Percentiles rank a stretch among this genome's conserved stretches.
Evolutionary conservation across 225 moss, liverwort and hornwort species (phyloP).

Genomic region (Physcomitrellopsis africana): DNA sequence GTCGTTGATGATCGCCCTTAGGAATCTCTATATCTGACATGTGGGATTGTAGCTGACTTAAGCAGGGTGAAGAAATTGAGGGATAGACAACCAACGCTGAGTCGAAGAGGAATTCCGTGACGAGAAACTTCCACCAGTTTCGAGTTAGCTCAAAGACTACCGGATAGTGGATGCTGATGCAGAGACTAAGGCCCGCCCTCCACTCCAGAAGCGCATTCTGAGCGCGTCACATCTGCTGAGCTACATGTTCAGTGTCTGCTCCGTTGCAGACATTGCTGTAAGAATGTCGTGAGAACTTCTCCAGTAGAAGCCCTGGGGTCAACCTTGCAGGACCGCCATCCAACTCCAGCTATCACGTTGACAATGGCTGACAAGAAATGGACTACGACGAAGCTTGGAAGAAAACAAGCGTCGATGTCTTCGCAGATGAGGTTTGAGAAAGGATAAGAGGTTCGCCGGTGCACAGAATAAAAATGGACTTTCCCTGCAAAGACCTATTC

Average conservation of each 20-base stretch:
- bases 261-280: slow-evolving; percentile 13
- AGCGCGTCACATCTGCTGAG: slow-evolving; percentile 25
- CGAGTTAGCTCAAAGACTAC: not conserved
- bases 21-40: slow-evolving; percentile 30
- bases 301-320: not conserved
- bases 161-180: not conserved
- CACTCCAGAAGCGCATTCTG: slow-evolving; percentile 7
- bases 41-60: not conserved
- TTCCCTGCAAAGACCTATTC: not conserved
- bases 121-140: slow-evolving; percentile 13
- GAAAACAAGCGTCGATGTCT: not conserved
- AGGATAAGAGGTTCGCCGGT: not conserved
- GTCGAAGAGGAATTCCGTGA: too few relatives aligned
- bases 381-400: not conserved
- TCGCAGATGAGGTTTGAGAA: not conserved
- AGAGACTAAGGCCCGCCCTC: not conserved
- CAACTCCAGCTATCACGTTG: slow-evolving; percentile 1
- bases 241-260: slow-evolving; percentile 8
- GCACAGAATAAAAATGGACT: not conserved
- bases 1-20: slow-evolving; percentile 23
- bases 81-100: too few relatives aligned
- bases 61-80: too few relatives aligned
- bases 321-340: not conserved
- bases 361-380: slow-evolving; percentile 6
- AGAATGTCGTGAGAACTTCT: not conserved